Evolutionary conservation across 148 eudicot species (phyloP), one percentile per base, ranked within the genome.

Genomic region (Rhododendron williamsianum): DNA sequence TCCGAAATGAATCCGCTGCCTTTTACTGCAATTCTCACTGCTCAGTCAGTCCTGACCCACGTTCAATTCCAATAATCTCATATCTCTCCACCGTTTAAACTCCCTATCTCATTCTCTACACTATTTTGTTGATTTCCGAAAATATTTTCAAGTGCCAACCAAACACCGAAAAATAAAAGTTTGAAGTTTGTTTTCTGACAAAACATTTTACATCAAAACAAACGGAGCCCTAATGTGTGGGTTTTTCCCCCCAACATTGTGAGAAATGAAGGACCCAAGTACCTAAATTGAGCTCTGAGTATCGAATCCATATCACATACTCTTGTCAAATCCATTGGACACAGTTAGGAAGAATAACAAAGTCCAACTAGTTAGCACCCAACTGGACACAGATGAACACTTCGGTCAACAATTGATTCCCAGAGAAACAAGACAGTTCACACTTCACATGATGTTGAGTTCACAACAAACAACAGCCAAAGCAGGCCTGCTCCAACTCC

Each of bases 381-480:
- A 15, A 45, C 0, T 18, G 0, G 58, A 30, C 41, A 45, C 45
- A 45, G 30, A 27, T 46, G 78, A 21, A n/a, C 43, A 71, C 69
- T 46, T 65, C 4, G 54, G 18, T 71, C 41, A 48, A 45, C 78
- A 83, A 83, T 83, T 83, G 78, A 83, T 71, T 83, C 85, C 49
- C 4, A 71, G 9, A 25, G 60, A 83, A 72, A 71, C 30, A 72
- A 84, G 76, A 49, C 76, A 86, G 74, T 46, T 86, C 81, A 67
- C 78, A 80, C 48, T 46, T 86, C 81, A 65, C 78, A 80, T 78
- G 54, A 46, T 52, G 60, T 54, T 49, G 43, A 74, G 85, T 88
- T 86, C 86, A 86, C 87, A 84, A 56, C 77, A 74, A 74, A 82
- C 76, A 73, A 84, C 81, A 78, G 43, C 72, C 78, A 80, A 63